Base-by-base conservation (phyloP, 23 red algal species). In the Pyropia yezoensis region DNA sequence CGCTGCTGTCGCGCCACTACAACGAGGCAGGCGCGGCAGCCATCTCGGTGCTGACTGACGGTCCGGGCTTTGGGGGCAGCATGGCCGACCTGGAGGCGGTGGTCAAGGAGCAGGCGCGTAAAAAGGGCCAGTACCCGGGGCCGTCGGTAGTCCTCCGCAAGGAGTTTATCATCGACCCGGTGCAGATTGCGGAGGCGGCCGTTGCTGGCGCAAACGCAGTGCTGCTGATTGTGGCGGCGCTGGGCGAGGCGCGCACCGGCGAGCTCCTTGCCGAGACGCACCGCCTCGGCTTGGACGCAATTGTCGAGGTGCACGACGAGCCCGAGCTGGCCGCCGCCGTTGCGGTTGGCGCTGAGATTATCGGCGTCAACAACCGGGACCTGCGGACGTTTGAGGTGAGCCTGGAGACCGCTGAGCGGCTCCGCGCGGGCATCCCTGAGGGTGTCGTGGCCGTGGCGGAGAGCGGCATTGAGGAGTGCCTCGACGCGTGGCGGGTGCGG, bases 121-220 rank as follows among this genome's bases (percentile, higher is more conserved):
- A 81, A 52, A 67, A 72, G 34, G 93, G 87, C 3, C 80, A 81
- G 13, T 97, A 74, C 70, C 93, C 93, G 1, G 82, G 77, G 1
- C 93, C 93, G 47, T 89, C 80, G 32, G 85, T 85, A 0, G 82
- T 97, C 1, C 78, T 97, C 22, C 79, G 93, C 18, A 97, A 97
- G 53, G 93, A 97, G 54, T 97, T 97, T 80, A 90, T 79, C 32
- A 97, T 97, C 26, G 93, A 97, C 39, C 82, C 90, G 74, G 73
- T 97, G 52, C 93, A 97, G 77, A 90, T 97, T 60, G 93, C 93
- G 5, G 93, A 97, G 65, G 93, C 93, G 22, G 93, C 80, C 3
- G 85, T 66, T 7, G 72, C 52, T 18, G 93, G 93, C 16, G 93
- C 93, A 26, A 52, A 72, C 34, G 93, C 93, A 14, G 85, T 97